phyloP scores from a whole-genome alignment of 345 rosid species.

The Erucastrum elatum region DNA sequence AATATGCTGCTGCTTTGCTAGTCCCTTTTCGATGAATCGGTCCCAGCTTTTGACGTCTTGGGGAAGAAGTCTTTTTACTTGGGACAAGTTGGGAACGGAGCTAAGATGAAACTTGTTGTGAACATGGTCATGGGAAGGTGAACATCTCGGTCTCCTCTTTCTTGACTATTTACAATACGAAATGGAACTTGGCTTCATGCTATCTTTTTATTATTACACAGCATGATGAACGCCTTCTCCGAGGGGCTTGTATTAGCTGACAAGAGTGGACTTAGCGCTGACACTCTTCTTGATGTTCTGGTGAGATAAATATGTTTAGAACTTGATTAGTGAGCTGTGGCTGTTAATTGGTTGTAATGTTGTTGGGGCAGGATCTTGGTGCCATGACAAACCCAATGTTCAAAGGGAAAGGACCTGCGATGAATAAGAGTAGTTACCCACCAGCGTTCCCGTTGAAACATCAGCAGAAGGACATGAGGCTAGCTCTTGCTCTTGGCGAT shows the following conservation, averaged over 20 bases:
- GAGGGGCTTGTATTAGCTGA: constrained; percentile 89
- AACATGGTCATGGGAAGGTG: constrained; percentile 99
- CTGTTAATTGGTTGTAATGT: not conserved
- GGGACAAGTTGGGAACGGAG: constrained; percentile 91
- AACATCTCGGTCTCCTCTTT: not conserved
- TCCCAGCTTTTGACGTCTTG: constrained; percentile 76
- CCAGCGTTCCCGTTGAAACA: constrained; percentile 57
- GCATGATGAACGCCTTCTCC: constrained; percentile 85
- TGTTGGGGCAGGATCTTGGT: constrained; percentile 65
- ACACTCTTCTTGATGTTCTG: constrained; percentile 68
- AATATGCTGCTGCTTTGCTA: constrained; percentile 34
- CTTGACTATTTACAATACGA: not conserved
- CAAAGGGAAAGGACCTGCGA: constrained; percentile 77
- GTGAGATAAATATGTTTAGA: constrained; percentile 44
- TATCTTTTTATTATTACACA: not conserved
- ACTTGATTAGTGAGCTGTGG: not conserved
- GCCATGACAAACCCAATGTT: constrained; percentile 85
- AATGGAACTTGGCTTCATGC: constrained; percentile 8
- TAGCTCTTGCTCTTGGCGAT: constrained; percentile 98
- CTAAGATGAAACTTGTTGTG: constrained; percentile 92
- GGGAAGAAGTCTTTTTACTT: constrained; percentile 90
- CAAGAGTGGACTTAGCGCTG: constrained; percentile 74
- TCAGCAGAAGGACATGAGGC: constrained; percentile 92
- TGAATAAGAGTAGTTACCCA: constrained; percentile 54
- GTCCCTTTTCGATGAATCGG: constrained; percentile 67